Evolutionary conservation across 2,329 filamentous ascomycete genomes (phyloP).

Genomic region (Chrysoporthe cubensis): DNA sequence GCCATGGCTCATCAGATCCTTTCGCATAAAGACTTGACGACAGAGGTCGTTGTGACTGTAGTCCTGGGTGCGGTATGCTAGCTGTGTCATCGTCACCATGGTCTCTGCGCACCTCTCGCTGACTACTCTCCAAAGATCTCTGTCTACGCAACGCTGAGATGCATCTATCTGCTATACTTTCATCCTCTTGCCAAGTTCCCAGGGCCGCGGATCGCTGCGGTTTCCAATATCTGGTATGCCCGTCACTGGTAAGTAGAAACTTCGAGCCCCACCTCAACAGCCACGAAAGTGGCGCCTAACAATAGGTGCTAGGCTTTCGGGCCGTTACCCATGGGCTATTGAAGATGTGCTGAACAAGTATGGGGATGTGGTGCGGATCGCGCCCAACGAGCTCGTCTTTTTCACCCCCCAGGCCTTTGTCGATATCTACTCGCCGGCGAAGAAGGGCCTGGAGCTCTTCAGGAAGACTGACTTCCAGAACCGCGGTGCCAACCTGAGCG

Average conservation of each 20-base stretch:
- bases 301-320: not conserved
- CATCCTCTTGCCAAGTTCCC: constrained; percentile 14
- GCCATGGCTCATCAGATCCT: not conserved
- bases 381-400: constrained; percentile 17
- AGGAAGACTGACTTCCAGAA: constrained; percentile 16
- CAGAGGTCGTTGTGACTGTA: not conserved
- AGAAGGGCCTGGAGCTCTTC: not conserved
- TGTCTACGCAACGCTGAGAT: constrained; percentile 7
- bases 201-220: constrained; percentile 10
- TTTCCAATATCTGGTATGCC: constrained; percentile 13
- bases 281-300: not conserved
- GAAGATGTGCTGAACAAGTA: constrained; percentile 6
- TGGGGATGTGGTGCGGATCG: constrained; percentile 13
- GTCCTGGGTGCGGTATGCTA: not conserved
- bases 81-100: not conserved
- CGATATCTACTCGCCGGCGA: constrained; percentile 9
- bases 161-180: constrained; percentile 10
- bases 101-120: not conserved
- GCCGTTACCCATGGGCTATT: constrained; percentile 13
- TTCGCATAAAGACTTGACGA: not conserved
- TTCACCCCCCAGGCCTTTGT: constrained; percentile 11
- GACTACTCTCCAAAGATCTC: not conserved
- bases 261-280: not conserved
- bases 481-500: constrained; percentile 1
- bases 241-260: constrained; percentile 10